Conservation (phyloP, 352 stramenopile genomes). For the Pythium phragmitis region DNA sequence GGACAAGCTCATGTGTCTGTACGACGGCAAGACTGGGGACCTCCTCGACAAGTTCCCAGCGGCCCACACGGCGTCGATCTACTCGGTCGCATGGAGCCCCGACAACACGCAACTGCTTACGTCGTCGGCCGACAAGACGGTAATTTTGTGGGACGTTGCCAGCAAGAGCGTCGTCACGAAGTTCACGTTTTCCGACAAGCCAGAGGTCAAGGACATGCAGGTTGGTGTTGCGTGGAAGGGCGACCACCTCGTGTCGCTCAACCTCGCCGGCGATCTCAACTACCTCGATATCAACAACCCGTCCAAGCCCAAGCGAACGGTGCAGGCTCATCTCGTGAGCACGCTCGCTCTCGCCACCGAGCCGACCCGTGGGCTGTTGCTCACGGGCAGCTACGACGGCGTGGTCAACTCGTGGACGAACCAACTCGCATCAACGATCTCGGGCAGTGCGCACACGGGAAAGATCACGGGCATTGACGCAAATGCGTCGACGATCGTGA, state of each 20-base stretch:
- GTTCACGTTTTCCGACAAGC: slow-evolving; percentile 75
- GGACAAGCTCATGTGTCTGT: slow-evolving; percentile 95
- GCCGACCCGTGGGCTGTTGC: slow-evolving; percentile 58
- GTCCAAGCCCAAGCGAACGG: slow-evolving; percentile 69
- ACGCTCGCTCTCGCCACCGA: slow-evolving; percentile 89
- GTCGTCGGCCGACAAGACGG: slow-evolving; percentile 95
- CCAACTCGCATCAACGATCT: slow-evolving; percentile 45
- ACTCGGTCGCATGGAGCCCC: slow-evolving; percentile 91
- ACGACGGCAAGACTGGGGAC: slow-evolving; percentile 92
- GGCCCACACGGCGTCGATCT: slow-evolving; percentile 93
- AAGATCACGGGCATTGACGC: slow-evolving; percentile 85
- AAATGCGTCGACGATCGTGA: slow-evolving; percentile 68
- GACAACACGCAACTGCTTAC: slow-evolving; percentile 92
- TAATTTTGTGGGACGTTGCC: slow-evolving; percentile 90
- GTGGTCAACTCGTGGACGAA: slow-evolving; percentile 91
- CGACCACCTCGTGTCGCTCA: slow-evolving; percentile 82
- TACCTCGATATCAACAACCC: slow-evolving; percentile 69
- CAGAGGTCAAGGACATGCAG: slow-evolving; percentile 85
- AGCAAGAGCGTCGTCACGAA: slow-evolving; percentile 69
- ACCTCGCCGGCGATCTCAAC: slow-evolving; percentile 84
- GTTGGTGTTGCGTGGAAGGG: slow-evolving; percentile 66
- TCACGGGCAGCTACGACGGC: slow-evolving; percentile 94
- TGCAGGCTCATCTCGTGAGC: slow-evolving; percentile 91
- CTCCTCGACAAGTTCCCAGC: slow-evolving; percentile 78
- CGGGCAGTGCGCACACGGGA: slow-evolving; percentile 49